Conservation (phyloP, 106 monocot species). For the Vanilla planifolia region DNA sequence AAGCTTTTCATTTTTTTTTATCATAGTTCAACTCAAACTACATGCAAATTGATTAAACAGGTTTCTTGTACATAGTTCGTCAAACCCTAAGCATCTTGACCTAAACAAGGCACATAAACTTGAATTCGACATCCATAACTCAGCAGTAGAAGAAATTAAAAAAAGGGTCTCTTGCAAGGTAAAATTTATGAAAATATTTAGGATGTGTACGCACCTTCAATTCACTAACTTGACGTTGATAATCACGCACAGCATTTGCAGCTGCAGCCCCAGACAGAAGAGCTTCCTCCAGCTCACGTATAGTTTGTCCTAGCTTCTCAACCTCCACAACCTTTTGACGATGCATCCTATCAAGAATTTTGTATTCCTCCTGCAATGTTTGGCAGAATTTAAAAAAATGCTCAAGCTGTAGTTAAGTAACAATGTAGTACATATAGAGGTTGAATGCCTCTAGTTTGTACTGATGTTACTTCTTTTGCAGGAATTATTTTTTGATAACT, state of each 20-base stretch:
- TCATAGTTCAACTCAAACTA: too few species aligned
- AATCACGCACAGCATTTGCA: conserved; percentile 87
- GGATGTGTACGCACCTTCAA: conserved; percentile 48
- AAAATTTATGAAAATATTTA: not conserved
- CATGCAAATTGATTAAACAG: too few species aligned
- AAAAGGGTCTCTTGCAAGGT: too few species aligned
- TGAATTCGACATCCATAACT: too few species aligned
- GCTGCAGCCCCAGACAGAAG: conserved; percentile 84
- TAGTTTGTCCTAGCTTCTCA: conserved; percentile 65
- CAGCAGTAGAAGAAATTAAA: too few species aligned
- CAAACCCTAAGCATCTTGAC: too few species aligned
- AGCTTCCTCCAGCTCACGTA: conserved; percentile 72
- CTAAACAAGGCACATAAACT: too few species aligned
- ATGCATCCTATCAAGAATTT: conserved; percentile 80
- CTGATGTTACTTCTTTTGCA: too few species aligned
- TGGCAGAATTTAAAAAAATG: not conserved
- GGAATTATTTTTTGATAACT: too few species aligned
- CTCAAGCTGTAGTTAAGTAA: not conserved
- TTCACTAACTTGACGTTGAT: conserved; percentile 62
- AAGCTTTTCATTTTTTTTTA: too few species aligned
- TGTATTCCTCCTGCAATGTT: conserved; percentile 74
- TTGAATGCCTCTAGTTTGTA: too few species aligned
- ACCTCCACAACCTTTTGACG: conserved; percentile 87
- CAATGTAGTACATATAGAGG: not conserved
- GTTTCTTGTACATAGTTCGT: too few species aligned